A percentile compares a stretch with the other conserved stretches of the same genome.
phyloP scores from a whole-genome alignment of 139 green algal genomes.

The Helicosporidium sp. region DNA sequence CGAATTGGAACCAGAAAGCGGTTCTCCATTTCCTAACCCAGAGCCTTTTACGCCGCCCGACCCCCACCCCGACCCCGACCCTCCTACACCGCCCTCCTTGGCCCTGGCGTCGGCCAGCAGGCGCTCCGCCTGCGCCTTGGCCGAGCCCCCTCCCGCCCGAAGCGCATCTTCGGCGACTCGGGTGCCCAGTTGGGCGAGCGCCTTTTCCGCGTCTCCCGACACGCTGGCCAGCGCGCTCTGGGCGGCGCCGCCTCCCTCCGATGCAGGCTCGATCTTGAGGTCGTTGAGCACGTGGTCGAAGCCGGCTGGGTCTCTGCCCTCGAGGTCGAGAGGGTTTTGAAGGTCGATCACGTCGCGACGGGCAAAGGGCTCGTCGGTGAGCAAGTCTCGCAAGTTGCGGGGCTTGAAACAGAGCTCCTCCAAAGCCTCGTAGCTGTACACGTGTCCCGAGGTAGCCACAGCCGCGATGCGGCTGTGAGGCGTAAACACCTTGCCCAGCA shows the following conservation, averaged over 20 bases:
- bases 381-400: conserved; percentile 52
- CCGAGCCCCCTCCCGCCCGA: background rate
- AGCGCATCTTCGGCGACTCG: no score
- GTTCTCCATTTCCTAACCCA: no score
- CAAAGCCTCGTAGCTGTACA: conserved; percentile 47
- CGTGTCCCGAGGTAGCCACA: conserved; percentile 58
- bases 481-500: conserved; percentile 89
- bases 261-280: no score
- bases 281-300: no score
- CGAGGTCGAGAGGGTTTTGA: conserved; percentile 61
- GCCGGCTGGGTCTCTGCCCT: conserved; percentile 14
- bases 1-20: no score
- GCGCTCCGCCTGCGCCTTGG: conserved; percentile 26
- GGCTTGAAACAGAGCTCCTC: conserved; percentile 86
- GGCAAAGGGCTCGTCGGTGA: conserved; percentile 60
- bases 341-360: conserved; percentile 80
- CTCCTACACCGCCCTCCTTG: background rate
- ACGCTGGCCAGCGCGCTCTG: background rate
- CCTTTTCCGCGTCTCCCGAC: background rate
- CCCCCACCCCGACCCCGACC: background rate
- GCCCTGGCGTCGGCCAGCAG: conserved; percentile 42
- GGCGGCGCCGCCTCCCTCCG: conserved; percentile 35
- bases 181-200: no score
- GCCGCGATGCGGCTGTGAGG: conserved; percentile 90
- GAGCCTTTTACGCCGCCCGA: no score